Evolutionary conservation across 257 asterid genomes (phyloP), one percentile per base, ranked within the genome.

Genomic region (Verbascum thapsus): DNA sequence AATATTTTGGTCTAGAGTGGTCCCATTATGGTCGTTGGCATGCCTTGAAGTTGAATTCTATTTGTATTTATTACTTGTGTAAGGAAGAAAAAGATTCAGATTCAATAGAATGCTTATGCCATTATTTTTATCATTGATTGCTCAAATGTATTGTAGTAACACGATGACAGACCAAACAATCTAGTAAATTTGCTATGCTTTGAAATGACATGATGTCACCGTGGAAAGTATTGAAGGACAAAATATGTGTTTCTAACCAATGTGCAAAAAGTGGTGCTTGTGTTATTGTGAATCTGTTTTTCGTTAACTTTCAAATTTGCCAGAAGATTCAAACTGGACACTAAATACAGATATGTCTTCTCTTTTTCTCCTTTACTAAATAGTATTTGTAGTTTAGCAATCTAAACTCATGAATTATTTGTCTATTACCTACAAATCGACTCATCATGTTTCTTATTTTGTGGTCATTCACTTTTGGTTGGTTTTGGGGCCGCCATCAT

Each of bases 401-500:
- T 69, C 49, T 37, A 17, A 60, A 63, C 19, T 42, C 5, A 1
- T 40, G 52, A 35, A 39, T 3, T 23, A 60, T 58, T 26, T 10
- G 55, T 61, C 26, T 53, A 56, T 57, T 61, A 39, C 51, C 34
- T 53, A 53, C 17, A 37, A 57, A 64, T 18, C 22, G 30, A 47
- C 44, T 18, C 32, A 13, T 41, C 10, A 62, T 43, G 15, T 32
- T 62, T 71, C 58, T 61, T 57, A 18, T 34, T 45, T 18, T 55
- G 11, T 23, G 35, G 30, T 41, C 15, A 17, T 59, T 18, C 53
- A 32, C 54, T 51, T 32, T 30, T 50, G 48, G 61, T 53, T 58
- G 16, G 44, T 41, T 51, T 48, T 61, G 40, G 16, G 63, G 51
- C 68, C n/a, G 51, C 42, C 42, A 20, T 26, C 41, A 5, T 66